phyloP scores from a whole-genome alignment of 176 grass and related monocot genomes.

The Eragrostis nindensis region DNA sequence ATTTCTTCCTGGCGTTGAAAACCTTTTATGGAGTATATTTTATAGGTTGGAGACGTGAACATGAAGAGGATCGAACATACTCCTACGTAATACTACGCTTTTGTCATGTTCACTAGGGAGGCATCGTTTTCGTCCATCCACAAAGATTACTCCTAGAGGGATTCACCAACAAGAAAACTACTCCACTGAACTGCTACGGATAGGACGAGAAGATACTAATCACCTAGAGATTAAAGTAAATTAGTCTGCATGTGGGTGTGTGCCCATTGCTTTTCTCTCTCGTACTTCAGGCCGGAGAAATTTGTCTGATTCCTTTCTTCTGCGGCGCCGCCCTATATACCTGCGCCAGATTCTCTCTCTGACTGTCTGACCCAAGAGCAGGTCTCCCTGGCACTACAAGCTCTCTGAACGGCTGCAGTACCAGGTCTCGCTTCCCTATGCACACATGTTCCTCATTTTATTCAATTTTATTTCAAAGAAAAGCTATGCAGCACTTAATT shows the following conservation, averaged over 20 bases:
- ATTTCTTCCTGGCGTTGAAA: neutral
- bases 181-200: neutral
- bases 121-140: slow-evolving; percentile 29
- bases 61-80: neutral
- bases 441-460: neutral
- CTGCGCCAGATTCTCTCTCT: slow-evolving; percentile 11
- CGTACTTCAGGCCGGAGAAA: neutral
- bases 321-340: slow-evolving; percentile 37
- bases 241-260: neutral
- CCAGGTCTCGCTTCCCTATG: slow-evolving; percentile 25
- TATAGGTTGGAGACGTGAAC: neutral
- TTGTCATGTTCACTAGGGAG: neutral
- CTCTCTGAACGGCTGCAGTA: slow-evolving; percentile 27
- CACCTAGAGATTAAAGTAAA: neutral
- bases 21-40: neutral
- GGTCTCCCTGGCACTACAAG: slow-evolving; percentile 10
- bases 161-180: slow-evolving; percentile 7
- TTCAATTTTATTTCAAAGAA: neutral
- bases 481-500: neutral
- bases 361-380: neutral
- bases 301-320: neutral
- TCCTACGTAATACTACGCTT: neutral
- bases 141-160: neutral
- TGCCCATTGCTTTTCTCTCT: neutral
- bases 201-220: neutral